Base-by-base conservation (phyloP, 768 basidiomycete species). In the Lyophyllum decastes region DNA sequence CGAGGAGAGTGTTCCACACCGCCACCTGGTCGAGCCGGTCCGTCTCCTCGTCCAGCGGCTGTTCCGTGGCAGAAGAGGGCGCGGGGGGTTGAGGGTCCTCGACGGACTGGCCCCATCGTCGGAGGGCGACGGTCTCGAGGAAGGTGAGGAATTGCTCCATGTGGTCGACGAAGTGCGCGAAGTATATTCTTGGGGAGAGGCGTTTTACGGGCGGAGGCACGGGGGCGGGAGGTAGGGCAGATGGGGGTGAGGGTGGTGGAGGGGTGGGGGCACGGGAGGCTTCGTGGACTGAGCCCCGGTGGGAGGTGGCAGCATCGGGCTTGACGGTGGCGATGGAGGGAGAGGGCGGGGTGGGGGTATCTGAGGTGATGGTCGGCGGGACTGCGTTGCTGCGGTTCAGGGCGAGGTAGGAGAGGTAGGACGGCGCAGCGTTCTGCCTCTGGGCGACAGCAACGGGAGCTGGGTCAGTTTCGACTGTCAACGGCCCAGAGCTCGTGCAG, bases 121-220 rank as follows among this genome's bases (percentile, higher is more conserved):
- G 79, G 40, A 74, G 65, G 2, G 94, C 92, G 27, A 98, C 90
- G 6, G 87, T 86, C 73, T 98, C 95, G 9, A 99, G 81, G 70
- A 98, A 98, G 1, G 82, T 78, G 40, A 93, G 80, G 62, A 99
- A 96, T 55, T 92, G 84, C 2, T 78, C 79, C 57, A 89, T 85
- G 64, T 95, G 92, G 66, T 96, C 92, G 35, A 97, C 88, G 61
- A 97, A 98, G 69, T 97, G 94, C 0, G 94, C 88, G 66, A 98
- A 98, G 71, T 94, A 98, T 30, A 90, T 76, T 4, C 88, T 77
- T 0, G 95, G 94, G 0, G 94, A 94, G 0, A 94, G 89, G 0
- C 81, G 76, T 66, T 84, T 84, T 8, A 77, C 67, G 0, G 74
- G 75, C 3, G 73, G 70, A 58, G 57, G 69, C 40, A 54, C 52